Base-by-base conservation (phyloP, 176 grass and related monocot genomes). In the Cenchrus purpureus region DNA sequence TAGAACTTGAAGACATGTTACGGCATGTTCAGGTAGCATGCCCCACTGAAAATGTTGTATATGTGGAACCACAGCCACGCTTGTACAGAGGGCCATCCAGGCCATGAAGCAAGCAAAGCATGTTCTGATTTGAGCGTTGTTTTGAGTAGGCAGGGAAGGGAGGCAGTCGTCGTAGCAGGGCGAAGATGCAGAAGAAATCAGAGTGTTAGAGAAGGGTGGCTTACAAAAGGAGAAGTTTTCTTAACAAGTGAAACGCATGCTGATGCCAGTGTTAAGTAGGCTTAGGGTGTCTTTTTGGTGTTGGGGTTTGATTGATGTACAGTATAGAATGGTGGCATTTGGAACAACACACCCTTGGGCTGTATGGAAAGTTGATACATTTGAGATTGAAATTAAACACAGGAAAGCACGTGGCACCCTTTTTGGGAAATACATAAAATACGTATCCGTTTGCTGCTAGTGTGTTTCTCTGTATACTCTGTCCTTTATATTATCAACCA, bases 151-250 rank as follows among this genome's bases (percentile, higher is more conserved):
- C 37, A 55, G 81, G 59, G 4, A 90, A 51, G 55, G 80, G 69
- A 31, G 8, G 42, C 7, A 84, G n/a, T 44, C 88, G 80, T 14
- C 85, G 83, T 73, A 87, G 67, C 16, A 89, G 82, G 76, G 65
- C 61, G 5, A 96, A 88, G 82, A 93, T 91, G 60, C 88, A 54
- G n/a, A 96, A 89, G 74, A 93, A 96, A 91, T 93, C 77, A 25
- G 78, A 77, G 48, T 8, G 17, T 59, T 87, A 77, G 76, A 83
- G 17, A 68, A 42, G 10, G 37, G 62, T 65, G 32, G 5, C 6
- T 46, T 48, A 69, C 51, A 1, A 14, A 34, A 14, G 11, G 31
- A 34, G 16, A 50, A 16, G 22, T 7, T 34, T 31, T 1, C 25
- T 7, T 57, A 2, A 65, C 12, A 62, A 62, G 4, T 11, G 58